Percentiles rank a stretch among this genome's conserved stretches.
These are phyloP conservation scores for Chlorophyllum brunneum DNA, from an alignment of 768 basidiomycete genomes.

Conservation along the genomic window DNA sequence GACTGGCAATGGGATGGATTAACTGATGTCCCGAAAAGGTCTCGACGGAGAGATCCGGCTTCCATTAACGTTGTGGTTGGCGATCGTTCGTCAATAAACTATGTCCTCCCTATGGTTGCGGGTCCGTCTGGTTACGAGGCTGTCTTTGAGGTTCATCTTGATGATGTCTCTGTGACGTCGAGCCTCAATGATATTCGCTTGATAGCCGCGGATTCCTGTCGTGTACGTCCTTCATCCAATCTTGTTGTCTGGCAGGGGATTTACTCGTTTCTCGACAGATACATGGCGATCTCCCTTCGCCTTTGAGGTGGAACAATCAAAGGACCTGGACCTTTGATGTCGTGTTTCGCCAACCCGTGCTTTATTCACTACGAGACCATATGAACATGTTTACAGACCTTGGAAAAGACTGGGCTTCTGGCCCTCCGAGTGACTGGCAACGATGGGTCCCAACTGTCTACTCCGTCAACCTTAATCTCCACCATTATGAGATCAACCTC, in stretches of 20 bases:
- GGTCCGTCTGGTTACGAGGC: constrained; percentile 74
- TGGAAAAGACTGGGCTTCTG: constrained; percentile 87
- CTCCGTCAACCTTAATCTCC: constrained; percentile 60
- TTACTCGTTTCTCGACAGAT: constrained; percentile 37
- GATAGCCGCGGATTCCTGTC: constrained; percentile 71
- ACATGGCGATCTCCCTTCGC: constrained; percentile 72
- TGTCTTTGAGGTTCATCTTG: constrained; percentile 76
- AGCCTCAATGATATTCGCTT: constrained; percentile 87
- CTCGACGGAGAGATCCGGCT: constrained; percentile 59
- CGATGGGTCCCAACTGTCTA: constrained; percentile 86
- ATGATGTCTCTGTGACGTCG: constrained; percentile 71
- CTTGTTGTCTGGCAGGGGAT: constrained; percentile 9
- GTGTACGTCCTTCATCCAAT: constrained; percentile 40
- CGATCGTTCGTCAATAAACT: constrained; percentile 81
- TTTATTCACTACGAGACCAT: constrained; percentile 87
- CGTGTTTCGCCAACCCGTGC: constrained; percentile 62
- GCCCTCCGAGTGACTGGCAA: constrained; percentile 74
- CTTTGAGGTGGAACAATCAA: constrained; percentile 76
- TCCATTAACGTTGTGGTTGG: constrained; percentile 73
- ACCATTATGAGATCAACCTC: constrained; percentile 72
- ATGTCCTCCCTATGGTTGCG: constrained; percentile 79
- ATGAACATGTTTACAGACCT: constrained; percentile 92
- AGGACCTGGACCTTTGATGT: constrained; percentile 80
- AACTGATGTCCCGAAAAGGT: constrained; percentile 40
- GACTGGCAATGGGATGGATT: constrained; percentile 92